Conservation (phyloP, 1,284 basidiomycete genomes). For the Fomitopsis betulina region DNA sequence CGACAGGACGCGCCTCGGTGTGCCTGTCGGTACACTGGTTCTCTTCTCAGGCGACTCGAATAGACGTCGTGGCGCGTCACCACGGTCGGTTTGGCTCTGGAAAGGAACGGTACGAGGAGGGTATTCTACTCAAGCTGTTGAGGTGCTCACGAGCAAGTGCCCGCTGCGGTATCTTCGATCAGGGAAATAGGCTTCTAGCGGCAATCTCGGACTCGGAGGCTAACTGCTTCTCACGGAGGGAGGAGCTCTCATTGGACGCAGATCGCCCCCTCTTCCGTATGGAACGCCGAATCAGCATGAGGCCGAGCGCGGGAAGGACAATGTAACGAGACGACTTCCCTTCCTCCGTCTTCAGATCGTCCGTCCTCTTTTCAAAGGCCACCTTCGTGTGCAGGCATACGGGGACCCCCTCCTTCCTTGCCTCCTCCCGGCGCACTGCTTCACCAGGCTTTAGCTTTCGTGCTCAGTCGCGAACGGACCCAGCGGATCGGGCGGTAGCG, state of each 20-base stretch:
- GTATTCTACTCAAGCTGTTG: neutral
- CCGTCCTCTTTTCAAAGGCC: slow-evolving; percentile 15
- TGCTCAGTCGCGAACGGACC: neutral
- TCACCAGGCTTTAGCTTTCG: neutral
- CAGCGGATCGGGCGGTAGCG: neutral
- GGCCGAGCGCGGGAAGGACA: slow-evolving; percentile 12
- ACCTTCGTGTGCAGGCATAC: slow-evolving; percentile 24
- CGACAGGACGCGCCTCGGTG: neutral
- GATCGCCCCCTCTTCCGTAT: slow-evolving; percentile 9
- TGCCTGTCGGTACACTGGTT: neutral
- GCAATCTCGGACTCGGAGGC: neutral
- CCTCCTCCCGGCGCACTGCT: slow-evolving; percentile 4
- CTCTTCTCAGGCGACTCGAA: too few species aligned
- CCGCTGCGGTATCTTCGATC: slow-evolving; percentile 1
- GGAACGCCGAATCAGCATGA: slow-evolving; percentile 18
- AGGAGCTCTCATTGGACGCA: neutral
- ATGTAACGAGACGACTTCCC: slow-evolving; percentile 14
- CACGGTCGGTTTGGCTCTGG: neutral
- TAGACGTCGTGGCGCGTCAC: too few species aligned
- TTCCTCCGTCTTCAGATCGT: slow-evolving; percentile 10
- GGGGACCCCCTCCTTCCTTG: neutral
- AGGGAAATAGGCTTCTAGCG: slow-evolving; percentile 5
- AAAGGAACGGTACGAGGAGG: neutral
- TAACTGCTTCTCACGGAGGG: neutral
- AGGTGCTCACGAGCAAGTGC: neutral